Conservation (phyloP, 331 rosid genomes). For the Telfairia occidentalis region DNA sequence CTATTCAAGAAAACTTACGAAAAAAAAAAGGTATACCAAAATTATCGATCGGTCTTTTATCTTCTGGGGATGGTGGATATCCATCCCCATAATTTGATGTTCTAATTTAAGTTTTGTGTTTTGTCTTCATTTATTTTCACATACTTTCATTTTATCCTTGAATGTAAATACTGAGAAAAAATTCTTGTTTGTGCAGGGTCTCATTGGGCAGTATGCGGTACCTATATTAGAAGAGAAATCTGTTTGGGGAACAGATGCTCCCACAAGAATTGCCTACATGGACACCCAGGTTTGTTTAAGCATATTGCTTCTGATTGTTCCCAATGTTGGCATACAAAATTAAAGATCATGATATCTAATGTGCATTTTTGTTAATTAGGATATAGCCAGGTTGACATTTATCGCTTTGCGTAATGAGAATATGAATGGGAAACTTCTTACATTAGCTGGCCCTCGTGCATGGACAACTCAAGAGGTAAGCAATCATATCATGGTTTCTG, state of each 20-base stretch:
- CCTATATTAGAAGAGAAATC: constrained; percentile 92
- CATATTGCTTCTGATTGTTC: not conserved
- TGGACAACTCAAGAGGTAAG: constrained; percentile 96
- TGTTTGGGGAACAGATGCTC: constrained; percentile 98
- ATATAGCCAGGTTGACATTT: constrained; percentile 84
- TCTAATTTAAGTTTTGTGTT: not conserved
- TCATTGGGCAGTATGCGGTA: constrained; percentile 92
- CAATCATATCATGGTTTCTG: not conserved
- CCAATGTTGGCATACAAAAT: not conserved
- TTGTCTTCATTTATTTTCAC: not conserved
- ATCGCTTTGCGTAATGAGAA: constrained; percentile 65
- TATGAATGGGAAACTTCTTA: constrained; percentile 67
- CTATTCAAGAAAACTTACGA: not conserved
- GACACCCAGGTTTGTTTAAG: constrained; percentile 61
- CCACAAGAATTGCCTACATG: constrained; percentile 97
- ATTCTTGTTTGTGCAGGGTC: constrained; percentile 41
- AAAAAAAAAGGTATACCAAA: not conserved
- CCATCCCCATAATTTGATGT: not conserved
- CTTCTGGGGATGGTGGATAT: not conserved
- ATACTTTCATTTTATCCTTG: not conserved
- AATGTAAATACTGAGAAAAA: not conserved
- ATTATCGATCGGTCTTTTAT: not conserved
- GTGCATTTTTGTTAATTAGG: constrained; percentile 30
- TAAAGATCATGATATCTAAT: not conserved
- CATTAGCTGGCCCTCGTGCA: constrained; percentile 94